Base-by-base conservation (phyloP, 257 asterid genomes). In the Cordia subcordata region DNA sequence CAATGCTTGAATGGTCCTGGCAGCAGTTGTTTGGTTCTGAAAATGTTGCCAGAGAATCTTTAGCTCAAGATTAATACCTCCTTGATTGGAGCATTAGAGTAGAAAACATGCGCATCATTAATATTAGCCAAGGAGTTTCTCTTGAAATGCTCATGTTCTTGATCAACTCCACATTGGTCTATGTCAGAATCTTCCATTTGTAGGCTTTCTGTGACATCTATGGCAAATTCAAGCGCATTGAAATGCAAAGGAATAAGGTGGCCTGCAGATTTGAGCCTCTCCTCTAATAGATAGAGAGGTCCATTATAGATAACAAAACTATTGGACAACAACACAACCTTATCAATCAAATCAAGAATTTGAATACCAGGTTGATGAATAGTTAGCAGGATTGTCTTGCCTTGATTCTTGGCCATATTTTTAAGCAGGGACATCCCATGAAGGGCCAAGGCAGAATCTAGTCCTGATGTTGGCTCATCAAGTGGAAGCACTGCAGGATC, bases 381-480 rank as follows among this genome's bases (percentile, higher is more conserved):
- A 53, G 95, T 84, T 14, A 85, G 55, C 55, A 90, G 57, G 27
- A 90, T 65, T 0, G 96, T 90, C 63, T 82, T 87, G 13, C 67
- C 61, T 44, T 72, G 87, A 23, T 76, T 74, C 72, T 60, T 71
- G 3, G 95, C 84, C 85, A 90, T 76, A 32, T 85, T 68, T 63
- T 78, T 79, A 10, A 90, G 88, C 16, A 83, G 35, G 44, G 47
- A 11, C 74, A 80, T 69, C 9, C 82, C 79, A 27, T 85, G 84
- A 13, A 85, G 74, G 0, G 97, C 90, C 20, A 95, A 75, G n/a
- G 81, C 87, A 0, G 94, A 84, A 66, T 90, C 97, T 3, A 90
- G 94, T 53, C 95, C 97, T 1, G 90, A 90, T 8, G 96, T 86
- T 5, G 96, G 96, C 56, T 90, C 97, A 44, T 90, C 96, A 1